Percentiles rank a stretch among this genome's conserved stretches.
Conservation (phyloP, 768 basidiomycete species). For the Tricholoma flavovirens region DNA sequence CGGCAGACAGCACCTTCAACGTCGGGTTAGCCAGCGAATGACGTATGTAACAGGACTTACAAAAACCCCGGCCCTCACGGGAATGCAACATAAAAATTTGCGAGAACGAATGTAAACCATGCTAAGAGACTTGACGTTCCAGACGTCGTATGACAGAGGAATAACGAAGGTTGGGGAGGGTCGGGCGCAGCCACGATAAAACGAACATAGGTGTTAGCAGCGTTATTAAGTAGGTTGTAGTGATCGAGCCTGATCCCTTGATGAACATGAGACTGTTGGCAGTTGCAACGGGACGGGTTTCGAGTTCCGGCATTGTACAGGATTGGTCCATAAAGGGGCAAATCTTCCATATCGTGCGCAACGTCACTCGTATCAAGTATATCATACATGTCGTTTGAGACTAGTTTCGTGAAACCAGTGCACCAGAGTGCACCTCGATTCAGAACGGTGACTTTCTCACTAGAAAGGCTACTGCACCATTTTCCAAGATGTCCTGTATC, state of each 20-base stretch:
- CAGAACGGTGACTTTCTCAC: no score
- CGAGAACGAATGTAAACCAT: conserved; percentile 49
- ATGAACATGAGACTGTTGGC: not conserved
- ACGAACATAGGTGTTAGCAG: not conserved
- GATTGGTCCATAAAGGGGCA: not conserved
- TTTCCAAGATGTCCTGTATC: no score
- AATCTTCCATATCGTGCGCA: not conserved
- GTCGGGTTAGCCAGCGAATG: conserved; percentile 9
- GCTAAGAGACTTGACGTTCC: conserved; percentile 21
- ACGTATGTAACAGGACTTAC: conserved; percentile 24
- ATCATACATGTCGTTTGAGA: no score
- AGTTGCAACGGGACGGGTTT: not conserved
- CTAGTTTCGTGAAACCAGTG: not conserved
- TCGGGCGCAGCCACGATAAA: conserved; percentile 35
- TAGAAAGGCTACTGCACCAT: no score
- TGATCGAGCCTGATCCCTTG: not conserved
- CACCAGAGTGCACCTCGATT: not conserved
- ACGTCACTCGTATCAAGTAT: not conserved
- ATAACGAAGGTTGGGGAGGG: conserved; percentile 17
- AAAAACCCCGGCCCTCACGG: conserved; percentile 59
- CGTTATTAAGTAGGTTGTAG: not conserved
- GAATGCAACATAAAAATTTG: conserved; percentile 62
- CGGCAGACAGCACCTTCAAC: conserved; percentile 35
- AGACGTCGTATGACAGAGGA: conserved; percentile 10
- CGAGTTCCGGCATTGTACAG: not conserved